Evolutionary conservation across 2,329 filamentous ascomycete species (phyloP).

Genomic region (Podosphaera fusca): DNA sequence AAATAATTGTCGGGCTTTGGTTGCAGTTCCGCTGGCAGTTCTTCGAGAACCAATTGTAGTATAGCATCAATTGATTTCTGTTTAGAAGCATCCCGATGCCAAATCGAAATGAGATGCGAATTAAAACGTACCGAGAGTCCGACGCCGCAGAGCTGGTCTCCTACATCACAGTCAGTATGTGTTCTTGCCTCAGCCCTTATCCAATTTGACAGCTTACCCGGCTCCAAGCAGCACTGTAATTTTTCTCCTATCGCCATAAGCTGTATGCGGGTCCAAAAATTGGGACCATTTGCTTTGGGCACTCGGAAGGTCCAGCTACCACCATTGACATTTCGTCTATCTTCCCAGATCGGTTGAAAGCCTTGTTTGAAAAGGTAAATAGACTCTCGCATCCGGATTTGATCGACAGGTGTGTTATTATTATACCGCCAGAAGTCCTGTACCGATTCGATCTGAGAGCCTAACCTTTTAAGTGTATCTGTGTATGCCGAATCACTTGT

Average conservation of each 20-base stretch:
- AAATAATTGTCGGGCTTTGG: conserved; percentile 52
- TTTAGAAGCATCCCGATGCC: conserved; percentile 75
- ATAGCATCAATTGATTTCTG: conserved; percentile 56
- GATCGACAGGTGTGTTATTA: conserved; percentile 58
- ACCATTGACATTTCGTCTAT: conserved; percentile 63
- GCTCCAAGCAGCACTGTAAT: conserved; percentile 49
- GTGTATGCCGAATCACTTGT: conserved; percentile 15
- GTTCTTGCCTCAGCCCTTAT: neutral
- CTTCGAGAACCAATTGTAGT: conserved; percentile 46
- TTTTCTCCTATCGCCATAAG: conserved; percentile 66
- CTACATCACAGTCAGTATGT: conserved; percentile 20
- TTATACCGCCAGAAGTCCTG: conserved; percentile 71
- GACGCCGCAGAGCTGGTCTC: conserved; percentile 73
- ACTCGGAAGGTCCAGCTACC: conserved; percentile 88
- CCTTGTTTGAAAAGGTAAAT: conserved; percentile 62
- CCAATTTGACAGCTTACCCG: conserved; percentile 25
- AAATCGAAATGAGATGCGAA: conserved; percentile 68
- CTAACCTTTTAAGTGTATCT: conserved; percentile 32
- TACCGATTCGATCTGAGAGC: conserved; percentile 47
- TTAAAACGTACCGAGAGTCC: conserved; percentile 77
- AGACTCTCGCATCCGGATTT: conserved; percentile 54
- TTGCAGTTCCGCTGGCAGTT: conserved; percentile 47
- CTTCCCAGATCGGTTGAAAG: conserved; percentile 60
- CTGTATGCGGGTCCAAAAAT: conserved; percentile 64
- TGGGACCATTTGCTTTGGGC: conserved; percentile 46